Percentiles rank a stretch among this genome's conserved stretches.
Evolutionary conservation across 1,284 basidiomycete genomes (phyloP).

Genomic region (Irpex sp.): DNA sequence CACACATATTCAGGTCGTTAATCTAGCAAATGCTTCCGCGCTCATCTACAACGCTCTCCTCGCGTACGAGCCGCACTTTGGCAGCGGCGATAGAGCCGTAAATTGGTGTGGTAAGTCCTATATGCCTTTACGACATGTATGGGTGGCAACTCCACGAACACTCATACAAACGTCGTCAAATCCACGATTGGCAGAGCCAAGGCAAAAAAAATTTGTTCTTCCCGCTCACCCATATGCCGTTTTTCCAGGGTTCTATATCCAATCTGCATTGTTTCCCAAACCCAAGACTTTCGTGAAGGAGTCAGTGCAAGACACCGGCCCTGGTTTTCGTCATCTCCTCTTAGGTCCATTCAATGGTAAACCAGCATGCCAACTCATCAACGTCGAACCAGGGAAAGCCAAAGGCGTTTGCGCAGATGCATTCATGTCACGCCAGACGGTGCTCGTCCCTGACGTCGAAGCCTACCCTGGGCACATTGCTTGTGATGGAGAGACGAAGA

Average conservation of each 20-base stretch:
- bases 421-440: constrained; percentile 50
- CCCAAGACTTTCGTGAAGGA: constrained; percentile 29
- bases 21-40: constrained; percentile 79
- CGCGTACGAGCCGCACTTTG: constrained; percentile 66
- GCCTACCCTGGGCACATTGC: constrained; percentile 87
- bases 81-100: constrained; percentile 58
- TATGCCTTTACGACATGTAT: not conserved
- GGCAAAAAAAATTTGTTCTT: constrained; percentile 8
- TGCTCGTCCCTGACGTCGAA: constrained; percentile 74
- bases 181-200: not conserved
- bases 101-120: constrained; percentile 82
- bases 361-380: constrained; percentile 84
- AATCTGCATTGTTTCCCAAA: constrained; percentile 57
- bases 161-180: not conserved
- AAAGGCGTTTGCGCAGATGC: constrained; percentile 83
- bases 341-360: constrained; percentile 87
- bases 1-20: constrained; percentile 59
- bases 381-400: constrained; percentile 48
- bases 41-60: constrained; percentile 76
- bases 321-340: constrained; percentile 37
- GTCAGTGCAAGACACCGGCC: constrained; percentile 1
- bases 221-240: constrained; percentile 1
- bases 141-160: not conserved
- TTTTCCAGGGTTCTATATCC: constrained; percentile 76
- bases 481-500: constrained; percentile 83